Base-by-base conservation (phyloP, 208 protist species). In the Vickermania ingenoplastis region DNA sequence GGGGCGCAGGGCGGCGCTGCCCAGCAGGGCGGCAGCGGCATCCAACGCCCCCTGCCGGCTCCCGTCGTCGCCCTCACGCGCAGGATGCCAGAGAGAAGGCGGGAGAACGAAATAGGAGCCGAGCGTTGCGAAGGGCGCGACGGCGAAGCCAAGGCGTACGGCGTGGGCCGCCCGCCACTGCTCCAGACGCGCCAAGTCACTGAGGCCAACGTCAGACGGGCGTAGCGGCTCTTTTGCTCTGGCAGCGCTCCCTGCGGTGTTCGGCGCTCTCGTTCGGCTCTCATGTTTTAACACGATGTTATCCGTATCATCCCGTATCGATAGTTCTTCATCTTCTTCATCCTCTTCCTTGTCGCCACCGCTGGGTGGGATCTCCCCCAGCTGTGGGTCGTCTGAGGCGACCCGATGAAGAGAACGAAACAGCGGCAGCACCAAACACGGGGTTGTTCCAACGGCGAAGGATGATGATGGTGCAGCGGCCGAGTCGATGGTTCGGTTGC, bases 121-220 rank as follows among this genome's bases (percentile, higher is more conserved):
- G 7, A 45, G 17, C 36, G 17, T n/a, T 7, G 36, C 7, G 36
- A 45, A 45, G 36, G 36, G 36, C 11, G 36, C 13, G 13, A 55
- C 51, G 11, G 24, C 22, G 11, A 55, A 5, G 11, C n/a, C n/a
- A 5, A 28, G 51, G 13, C 13, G 21, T 55, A 22, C 51, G 13
- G 7, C 13, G 24, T 55, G 51, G 5, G n/a, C 24, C 51, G 7
- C 51, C 11, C n/a, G n/a, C 51, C n/a, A 14, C 13, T 22, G 51
- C 7, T 67, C 54, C 14, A 69, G 30, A 21, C 26, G 68, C 41
- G 56, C 54, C 53, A n/a, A n/a, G 17, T 45, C 36, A n/a, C 36
- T 7, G 11, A 45, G 11, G 17, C 36, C 7, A 7, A 45, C 36
- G 36, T 7, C 11, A 45, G 36, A 17, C 36, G 11, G 36, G 7